phyloP scores from a whole-genome alignment of 2,329 filamentous ascomycete species.

The Alternaria sp. region DNA sequence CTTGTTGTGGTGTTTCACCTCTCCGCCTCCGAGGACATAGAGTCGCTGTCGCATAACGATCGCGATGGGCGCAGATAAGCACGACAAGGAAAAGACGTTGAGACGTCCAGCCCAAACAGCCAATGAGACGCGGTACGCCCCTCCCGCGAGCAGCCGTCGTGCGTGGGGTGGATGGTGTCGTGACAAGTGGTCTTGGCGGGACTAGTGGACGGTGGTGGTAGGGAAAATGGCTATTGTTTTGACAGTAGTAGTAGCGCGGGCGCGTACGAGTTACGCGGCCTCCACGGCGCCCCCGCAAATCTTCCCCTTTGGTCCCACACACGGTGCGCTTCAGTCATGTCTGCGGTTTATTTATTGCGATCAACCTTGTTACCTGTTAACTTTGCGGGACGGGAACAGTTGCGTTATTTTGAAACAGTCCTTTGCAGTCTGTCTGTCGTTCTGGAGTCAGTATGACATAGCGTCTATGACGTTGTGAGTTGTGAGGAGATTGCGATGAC shows the following conservation, averaged over 20 bases:
- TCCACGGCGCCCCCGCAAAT: neutral
- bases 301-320: neutral
- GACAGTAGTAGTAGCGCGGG: neutral
- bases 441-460: neutral
- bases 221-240: neutral
- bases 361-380: neutral
- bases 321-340: neutral
- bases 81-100: neutral
- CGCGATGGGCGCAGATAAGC: neutral
- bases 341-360: neutral
- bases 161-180: neutral
- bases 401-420: neutral
- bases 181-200: neutral
- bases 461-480: neutral
- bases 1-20: neutral
- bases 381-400: neutral
- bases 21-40: neutral
- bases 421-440: neutral
- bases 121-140: neutral
- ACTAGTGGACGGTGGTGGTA: neutral
- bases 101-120: neutral
- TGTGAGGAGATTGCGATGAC: neutral
- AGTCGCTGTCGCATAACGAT: neutral
- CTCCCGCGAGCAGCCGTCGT: neutral
- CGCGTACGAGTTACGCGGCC: neutral